These are phyloP conservation scores for Suillus hirtellus DNA, from an alignment of 768 basidiomycete genomes.

Conservation along the genomic window DNA sequence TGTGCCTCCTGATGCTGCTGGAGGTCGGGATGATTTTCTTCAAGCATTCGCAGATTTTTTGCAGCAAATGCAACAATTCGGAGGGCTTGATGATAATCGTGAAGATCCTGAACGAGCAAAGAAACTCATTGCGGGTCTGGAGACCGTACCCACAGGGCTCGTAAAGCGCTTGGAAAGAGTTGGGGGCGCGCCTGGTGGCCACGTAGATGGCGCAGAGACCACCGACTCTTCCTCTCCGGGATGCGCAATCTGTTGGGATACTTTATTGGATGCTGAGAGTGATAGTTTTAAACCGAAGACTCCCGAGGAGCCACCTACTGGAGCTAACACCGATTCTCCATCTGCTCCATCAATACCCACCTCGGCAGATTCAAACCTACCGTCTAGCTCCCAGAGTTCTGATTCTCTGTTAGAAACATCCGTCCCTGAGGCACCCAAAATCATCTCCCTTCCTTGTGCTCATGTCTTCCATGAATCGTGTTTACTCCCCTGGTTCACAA, in stretches of 20 bases:
- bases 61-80: slow-evolving; percentile 25
- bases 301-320: slow-evolving; percentile 9
- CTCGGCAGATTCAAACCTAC: slow-evolving; percentile 16
- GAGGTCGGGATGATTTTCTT: slow-evolving; percentile 23
- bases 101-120: slow-evolving; percentile 73
- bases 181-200: slow-evolving; percentile 37
- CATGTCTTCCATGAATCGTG: slow-evolving; percentile 82
- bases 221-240: slow-evolving; percentile 40
- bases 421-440: slow-evolving; percentile 35
- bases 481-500: slow-evolving; percentile 80
- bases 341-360: slow-evolving; percentile 7
- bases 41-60: slow-evolving; percentile 29
- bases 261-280: slow-evolving; percentile 49
- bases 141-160: slow-evolving; percentile 65
- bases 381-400: slow-evolving; percentile 12
- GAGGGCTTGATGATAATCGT: slow-evolving; percentile 35
- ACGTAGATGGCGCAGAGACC: slow-evolving; percentile 28
- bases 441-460: slow-evolving; percentile 75
- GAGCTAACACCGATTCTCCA: slow-evolving; percentile 18
- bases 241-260: slow-evolving; percentile 81
- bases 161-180: slow-evolving; percentile 62
- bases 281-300: slow-evolving; percentile 30
- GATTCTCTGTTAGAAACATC: slow-evolving; percentile 11
- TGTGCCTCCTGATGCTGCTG: slow-evolving; percentile 5
- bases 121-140: slow-evolving; percentile 60